Evolutionary conservation across 2,329 filamentous ascomycete species (phyloP).

Genomic region (Calonectria montana): DNA sequence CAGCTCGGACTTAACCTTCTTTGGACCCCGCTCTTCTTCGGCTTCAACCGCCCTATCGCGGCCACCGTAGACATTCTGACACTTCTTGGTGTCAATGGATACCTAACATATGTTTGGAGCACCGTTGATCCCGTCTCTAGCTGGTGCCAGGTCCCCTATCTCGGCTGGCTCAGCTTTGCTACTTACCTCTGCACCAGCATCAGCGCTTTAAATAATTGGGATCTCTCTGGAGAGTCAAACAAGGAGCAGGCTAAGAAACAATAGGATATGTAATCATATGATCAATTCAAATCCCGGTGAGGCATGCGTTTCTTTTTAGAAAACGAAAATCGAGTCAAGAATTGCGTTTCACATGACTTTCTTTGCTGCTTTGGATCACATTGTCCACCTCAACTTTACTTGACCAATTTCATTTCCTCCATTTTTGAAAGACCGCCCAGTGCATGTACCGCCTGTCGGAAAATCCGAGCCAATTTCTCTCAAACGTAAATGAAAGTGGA

Average conservation of each 20-base stretch:
- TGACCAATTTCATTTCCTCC: background rate
- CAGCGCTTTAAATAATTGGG: slow-evolving; percentile 77
- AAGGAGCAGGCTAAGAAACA: slow-evolving; percentile 38
- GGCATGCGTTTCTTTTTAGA: background rate
- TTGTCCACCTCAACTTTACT: background rate
- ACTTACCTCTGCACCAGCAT: slow-evolving; percentile 82
- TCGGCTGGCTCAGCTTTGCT: slow-evolving; percentile 88
- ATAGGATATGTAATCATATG: slow-evolving; percentile 34
- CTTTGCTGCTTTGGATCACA: background rate
- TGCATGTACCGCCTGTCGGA: background rate
- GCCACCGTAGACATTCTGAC: slow-evolving; percentile 81
- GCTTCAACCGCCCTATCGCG: slow-evolving; percentile 76
- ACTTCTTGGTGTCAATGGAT: slow-evolving; percentile 77
- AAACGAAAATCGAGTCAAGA: background rate
- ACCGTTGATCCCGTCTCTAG: slow-evolving; percentile 78
- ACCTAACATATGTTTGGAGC: slow-evolving; percentile 81
- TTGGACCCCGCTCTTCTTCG: slow-evolving; percentile 96
- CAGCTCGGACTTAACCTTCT: slow-evolving; percentile 87
- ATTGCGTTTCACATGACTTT: background rate
- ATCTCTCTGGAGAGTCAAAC: slow-evolving; percentile 55
- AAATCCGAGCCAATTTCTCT: background rate
- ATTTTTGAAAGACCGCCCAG: background rate
- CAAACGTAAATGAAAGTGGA: background rate
- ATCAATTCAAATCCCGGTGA: slow-evolving; percentile 19
- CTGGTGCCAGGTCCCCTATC: slow-evolving; percentile 82